These are phyloP conservation scores for Fragilaria crotonensis DNA, from an alignment of 108 stramenopile species.

Conservation along the genomic window DNA sequence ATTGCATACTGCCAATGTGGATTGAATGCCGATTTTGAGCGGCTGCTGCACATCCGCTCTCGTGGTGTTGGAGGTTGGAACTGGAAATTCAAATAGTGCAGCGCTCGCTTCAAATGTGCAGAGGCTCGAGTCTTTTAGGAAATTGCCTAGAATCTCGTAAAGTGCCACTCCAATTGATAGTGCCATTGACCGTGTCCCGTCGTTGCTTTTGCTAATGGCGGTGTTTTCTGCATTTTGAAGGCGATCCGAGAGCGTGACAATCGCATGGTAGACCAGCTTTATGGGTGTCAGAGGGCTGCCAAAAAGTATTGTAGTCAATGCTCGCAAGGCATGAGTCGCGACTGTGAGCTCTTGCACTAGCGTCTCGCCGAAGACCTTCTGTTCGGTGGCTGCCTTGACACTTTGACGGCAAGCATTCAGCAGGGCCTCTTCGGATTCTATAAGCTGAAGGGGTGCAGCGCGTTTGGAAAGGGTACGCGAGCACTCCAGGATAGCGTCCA, in stretches of 20 bases:
- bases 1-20: background rate
- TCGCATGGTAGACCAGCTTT: background rate
- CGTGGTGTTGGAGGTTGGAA: background rate
- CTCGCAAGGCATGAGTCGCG: background rate
- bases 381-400: background rate
- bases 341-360: background rate
- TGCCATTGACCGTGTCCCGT: background rate
- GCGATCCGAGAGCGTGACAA: background rate
- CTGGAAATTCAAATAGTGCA: background rate
- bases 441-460: background rate
- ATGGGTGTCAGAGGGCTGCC: background rate
- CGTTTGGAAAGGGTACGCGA: background rate
- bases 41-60: background rate
- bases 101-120: background rate
- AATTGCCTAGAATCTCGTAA: background rate
- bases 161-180: background rate
- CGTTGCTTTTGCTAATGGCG: too few species aligned
- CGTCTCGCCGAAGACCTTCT: background rate
- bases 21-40: conserved; percentile 5
- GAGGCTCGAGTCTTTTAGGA: background rate
- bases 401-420: background rate
- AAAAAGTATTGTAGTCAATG: background rate
- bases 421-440: background rate
- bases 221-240: background rate
- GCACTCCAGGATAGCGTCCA: background rate